Base-by-base conservation (phyloP, 1,139 yeast genomes). In the Yamadazyma taylorii region DNA sequence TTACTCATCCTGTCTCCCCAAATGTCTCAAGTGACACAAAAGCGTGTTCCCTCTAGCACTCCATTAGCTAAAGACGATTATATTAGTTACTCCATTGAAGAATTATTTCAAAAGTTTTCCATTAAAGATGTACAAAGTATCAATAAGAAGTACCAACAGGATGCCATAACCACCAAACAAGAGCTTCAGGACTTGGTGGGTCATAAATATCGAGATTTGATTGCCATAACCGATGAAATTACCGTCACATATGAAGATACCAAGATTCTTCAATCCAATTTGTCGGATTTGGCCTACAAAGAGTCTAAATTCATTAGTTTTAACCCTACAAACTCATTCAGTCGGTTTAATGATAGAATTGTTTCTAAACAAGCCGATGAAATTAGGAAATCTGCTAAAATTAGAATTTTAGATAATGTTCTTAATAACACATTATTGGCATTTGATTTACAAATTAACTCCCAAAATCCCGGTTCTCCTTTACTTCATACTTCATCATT, bases 151-250 rank as follows among this genome's bases (percentile, higher is more conserved):
- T 69, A 67, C 41, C 53, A 56, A 31, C 46, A 45, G 15, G 54
- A 53, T 10, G 36, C 47, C 2, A 37, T 44, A 11, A 43, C 48
- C 15, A 53, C 63, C 31, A 58, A 66, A 45, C 52, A 57, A 12
- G 78, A 78, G 36, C 63, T 84, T 21, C 77, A 84, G 40, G 50
- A 61, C 2, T 62, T 83, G 32, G 88, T 85, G 9, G 87, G 89
- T 3, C 62, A 62, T 28, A 79, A 81, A 53, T 84, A 83, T 55
- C 65, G 86, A 37, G 89, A 84, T 48, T 63, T 85, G 49, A 68
- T 85, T 25, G 66, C 74, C 27, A 83, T 85, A 5, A 86, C 90
- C 0, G 89, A 84, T 50, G 78, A 79, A 42, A 81, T 85, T 26
- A 75, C 74, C 29, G 61, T 60, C 5, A 79, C 83, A 80, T 67